These are phyloP conservation scores for Russula griseocarnosa DNA, from an alignment of 768 basidiomycete species.

Conservation along the genomic window DNA sequence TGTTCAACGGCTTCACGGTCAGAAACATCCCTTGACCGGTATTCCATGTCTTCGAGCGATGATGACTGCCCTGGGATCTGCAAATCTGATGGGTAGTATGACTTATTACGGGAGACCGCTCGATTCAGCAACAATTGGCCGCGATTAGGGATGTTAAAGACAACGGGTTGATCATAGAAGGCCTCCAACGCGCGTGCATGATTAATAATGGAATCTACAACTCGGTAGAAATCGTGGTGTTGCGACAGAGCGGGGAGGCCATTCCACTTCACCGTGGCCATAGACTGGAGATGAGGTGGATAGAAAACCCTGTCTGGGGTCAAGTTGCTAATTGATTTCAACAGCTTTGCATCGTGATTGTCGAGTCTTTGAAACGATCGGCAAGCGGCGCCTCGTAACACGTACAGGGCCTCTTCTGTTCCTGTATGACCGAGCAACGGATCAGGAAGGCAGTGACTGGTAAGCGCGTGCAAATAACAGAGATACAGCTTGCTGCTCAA, in stretches of 20 bases:
- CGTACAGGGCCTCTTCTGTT: constrained; percentile 42
- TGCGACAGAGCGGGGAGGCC: constrained; percentile 17
- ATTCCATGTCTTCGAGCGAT: not conserved
- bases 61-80: not conserved
- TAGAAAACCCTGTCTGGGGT: constrained; percentile 14
- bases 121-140: constrained; percentile 2
- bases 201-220: not conserved
- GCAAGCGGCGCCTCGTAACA: constrained; percentile 38
- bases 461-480: constrained; percentile 46
- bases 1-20: not conserved
- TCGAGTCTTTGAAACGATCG: constrained; percentile 41
- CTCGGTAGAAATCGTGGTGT: constrained; percentile 7
- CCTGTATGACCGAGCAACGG: constrained; percentile 44
- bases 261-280: constrained; percentile 3
- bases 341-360: not conserved
- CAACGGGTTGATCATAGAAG: not conserved
- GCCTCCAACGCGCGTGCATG: constrained; percentile 11
- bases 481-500: constrained; percentile 36
- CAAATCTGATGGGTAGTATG: constrained; percentile 10
- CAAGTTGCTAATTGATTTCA: constrained; percentile 3
- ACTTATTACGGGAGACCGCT: not conserved
- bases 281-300: constrained; percentile 11
- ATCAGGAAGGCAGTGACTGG: constrained; percentile 42
- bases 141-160: not conserved
- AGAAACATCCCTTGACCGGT: constrained; percentile 8